Base-by-base conservation (phyloP, 805 yeast species). In the Wickerhamomyces ciferrii region DNA sequence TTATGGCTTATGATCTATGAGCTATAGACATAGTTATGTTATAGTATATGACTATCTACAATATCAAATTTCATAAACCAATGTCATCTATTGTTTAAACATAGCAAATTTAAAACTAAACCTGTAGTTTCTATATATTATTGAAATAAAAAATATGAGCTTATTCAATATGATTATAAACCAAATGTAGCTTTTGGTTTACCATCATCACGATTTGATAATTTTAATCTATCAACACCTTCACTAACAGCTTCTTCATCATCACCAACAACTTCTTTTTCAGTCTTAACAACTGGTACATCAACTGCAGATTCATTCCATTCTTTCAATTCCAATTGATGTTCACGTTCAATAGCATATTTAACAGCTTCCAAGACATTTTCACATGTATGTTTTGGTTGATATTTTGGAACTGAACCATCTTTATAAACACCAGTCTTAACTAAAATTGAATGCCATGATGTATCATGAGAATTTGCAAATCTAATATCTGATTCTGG, bases 401-500 rank as follows among this genome's bases (percentile, higher is more conserved):
- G 74, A 64, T 87, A 86, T 59, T 82, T 84, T 19, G 96, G 96
- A 19, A 66, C 76, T 9, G 92, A 81, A 19, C 92, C 91, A 41
- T 77, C 88, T 66, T 85, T 82, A 66, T 86, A 87, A 47, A 87
- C 96, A 62, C 96, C 96, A 35, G 96, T 87, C 66, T 87, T 84
- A 36, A 87, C 96, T 59, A 87, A 72, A 48, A 87, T 87, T 24
- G 95, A 86, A 66, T 76, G 81, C 96, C 96, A 87, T 27, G 89
- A 80, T 49, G 79, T 79, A 61, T 87, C 94, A 66, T 86, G 92
- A 18, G 90, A 82, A 69, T 87, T 87, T 45, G 95, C 95, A 68
- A 87, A 87, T 64, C 94, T 73, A 52, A 87, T 87, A 64, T 87
- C 96, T 7, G 91, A 83, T 67, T 87, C 95, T 18, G 96, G 96